phyloP scores from a whole-genome alignment of 768 basidiomycete species.

The Pulveroboletus sp. region DNA sequence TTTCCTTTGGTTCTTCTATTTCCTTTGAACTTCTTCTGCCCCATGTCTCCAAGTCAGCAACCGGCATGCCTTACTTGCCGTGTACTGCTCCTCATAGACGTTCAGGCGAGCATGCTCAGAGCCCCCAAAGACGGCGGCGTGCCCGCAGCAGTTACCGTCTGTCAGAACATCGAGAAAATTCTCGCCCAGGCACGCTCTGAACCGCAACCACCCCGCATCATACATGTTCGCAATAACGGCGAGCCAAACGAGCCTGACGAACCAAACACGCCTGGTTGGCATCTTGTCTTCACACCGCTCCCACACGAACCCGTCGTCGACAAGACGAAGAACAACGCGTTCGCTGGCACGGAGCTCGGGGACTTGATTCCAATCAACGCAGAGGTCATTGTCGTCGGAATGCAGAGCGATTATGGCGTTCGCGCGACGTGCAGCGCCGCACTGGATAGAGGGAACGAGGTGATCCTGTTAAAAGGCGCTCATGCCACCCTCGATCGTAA shows the following conservation, averaged over 20 bases:
- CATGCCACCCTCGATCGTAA: slow-evolving; percentile 67
- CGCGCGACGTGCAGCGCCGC: slow-evolving; percentile 57
- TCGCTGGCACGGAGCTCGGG: slow-evolving; percentile 52
- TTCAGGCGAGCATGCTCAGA: slow-evolving; percentile 49
- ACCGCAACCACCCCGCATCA: slow-evolving; percentile 48
- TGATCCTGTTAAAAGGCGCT: slow-evolving; percentile 57
- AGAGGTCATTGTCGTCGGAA: slow-evolving; percentile 62
- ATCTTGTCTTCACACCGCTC: slow-evolving; percentile 52
- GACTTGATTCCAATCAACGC: slow-evolving; percentile 49
- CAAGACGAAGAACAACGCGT: slow-evolving; percentile 70
- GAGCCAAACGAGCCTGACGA: slow-evolving; percentile 61
- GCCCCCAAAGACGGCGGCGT: slow-evolving; percentile 50
- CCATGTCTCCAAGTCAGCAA: slow-evolving; percentile 23
- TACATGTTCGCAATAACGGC: slow-evolving; percentile 66
- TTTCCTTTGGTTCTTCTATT: not conserved
- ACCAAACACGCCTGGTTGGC: slow-evolving; percentile 53
- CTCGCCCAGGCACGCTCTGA: slow-evolving; percentile 49
- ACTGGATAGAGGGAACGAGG: slow-evolving; percentile 59
- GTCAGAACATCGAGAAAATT: slow-evolving; percentile 46
- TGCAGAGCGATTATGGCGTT: slow-evolving; percentile 65
- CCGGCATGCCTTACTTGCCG: slow-evolving; percentile 28
- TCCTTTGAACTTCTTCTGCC: not conserved
- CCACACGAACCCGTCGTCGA: slow-evolving; percentile 54
- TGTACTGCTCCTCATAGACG: slow-evolving; percentile 58
- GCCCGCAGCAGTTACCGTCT: slow-evolving; percentile 41